Percentiles rank a stretch among this genome's conserved stretches.
These are phyloP conservation scores for Physcomitrium patens DNA, from an alignment of 225 moss, liverwort and hornwort species.

Conservation along the genomic window DNA sequence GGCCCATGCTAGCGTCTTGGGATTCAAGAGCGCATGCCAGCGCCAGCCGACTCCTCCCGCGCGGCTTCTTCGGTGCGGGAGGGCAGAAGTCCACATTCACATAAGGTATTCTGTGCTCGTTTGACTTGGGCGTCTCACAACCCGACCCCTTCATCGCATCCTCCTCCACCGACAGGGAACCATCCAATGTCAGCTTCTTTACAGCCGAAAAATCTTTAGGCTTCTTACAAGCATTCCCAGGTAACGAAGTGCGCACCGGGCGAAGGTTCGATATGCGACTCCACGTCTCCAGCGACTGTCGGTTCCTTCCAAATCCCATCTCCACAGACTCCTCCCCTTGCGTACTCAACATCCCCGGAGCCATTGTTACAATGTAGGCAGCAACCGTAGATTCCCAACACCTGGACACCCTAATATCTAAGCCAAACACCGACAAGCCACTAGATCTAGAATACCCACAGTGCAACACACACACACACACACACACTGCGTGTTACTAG, in stretches of 20 bases:
- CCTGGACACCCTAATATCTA: no score
- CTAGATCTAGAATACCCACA: no score
- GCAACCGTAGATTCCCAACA: no score
- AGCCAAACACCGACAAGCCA: no score
- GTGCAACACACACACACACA: no score
- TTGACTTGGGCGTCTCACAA: constrained; percentile 53
- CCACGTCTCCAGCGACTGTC: constrained; percentile 48
- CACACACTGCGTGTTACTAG: no score
- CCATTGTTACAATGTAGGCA: constrained; percentile 8
- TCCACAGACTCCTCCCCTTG: constrained; percentile 32
- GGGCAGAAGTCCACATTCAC: constrained; percentile 53
- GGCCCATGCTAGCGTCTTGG: constrained; percentile 12
- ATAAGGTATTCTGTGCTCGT: constrained; percentile 49
- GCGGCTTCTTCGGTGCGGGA: constrained; percentile 57
- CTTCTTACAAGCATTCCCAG: constrained; percentile 36
- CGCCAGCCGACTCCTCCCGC: constrained; percentile 44
- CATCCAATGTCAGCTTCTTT: constrained; percentile 29
- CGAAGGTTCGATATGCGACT: constrained; percentile 39
- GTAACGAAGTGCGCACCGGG: constrained; percentile 40
- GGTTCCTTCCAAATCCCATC: constrained; percentile 43
- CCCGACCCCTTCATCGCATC: constrained; percentile 26
- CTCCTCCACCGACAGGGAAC: constrained; percentile 5
- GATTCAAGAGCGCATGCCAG: constrained; percentile 26
- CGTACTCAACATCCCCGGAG: neutral
- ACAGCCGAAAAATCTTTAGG: constrained; percentile 22